A percentile compares a stretch with the other conserved stretches of the same genome.
Evolutionary conservation across 495 filamentous ascomycete genomes (phyloP).

Genomic region (Parathielavia appendiculata): DNA sequence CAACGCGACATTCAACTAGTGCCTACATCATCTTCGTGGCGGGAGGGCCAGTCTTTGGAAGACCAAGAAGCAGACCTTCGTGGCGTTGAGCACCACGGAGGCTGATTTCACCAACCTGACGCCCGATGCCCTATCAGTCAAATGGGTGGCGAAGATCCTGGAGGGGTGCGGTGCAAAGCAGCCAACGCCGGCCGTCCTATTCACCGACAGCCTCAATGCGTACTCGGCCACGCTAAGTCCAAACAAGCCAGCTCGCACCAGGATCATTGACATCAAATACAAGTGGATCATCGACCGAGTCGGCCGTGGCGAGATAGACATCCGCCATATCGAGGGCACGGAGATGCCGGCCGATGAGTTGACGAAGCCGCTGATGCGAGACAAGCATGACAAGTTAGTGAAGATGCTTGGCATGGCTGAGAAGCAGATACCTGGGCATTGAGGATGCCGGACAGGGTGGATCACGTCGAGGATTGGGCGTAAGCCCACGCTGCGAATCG

Average conservation of each 20-base stretch:
- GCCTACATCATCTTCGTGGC: neutral
- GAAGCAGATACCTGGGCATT: neutral
- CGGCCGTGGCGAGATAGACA: accelerated
- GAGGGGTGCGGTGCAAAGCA: neutral
- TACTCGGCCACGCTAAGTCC: neutral
- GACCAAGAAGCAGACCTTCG: slow-evolving; percentile 10
- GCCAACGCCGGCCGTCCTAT: neutral
- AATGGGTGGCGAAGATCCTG: neutral
- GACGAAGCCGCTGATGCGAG: neutral
- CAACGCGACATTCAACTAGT: neutral
- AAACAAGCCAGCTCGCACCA: too few species aligned
- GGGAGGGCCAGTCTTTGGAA: neutral
- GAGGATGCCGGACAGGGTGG: too few species aligned
- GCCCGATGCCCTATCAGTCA: neutral
- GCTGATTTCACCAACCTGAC: slow-evolving; percentile 4
- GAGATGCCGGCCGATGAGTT: neutral
- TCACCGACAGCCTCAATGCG: slow-evolving; percentile 3
- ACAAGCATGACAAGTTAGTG: neutral
- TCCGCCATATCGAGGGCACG: neutral
- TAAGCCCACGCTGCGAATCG: too few species aligned
- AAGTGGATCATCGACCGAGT: neutral
- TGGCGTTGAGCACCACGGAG: neutral
- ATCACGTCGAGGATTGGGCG: too few species aligned
- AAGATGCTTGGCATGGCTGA: neutral
- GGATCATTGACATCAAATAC: neutral